phyloP scores from a whole-genome alignment of 441 rosid genomes.

The Mallotus repandus region DNA sequence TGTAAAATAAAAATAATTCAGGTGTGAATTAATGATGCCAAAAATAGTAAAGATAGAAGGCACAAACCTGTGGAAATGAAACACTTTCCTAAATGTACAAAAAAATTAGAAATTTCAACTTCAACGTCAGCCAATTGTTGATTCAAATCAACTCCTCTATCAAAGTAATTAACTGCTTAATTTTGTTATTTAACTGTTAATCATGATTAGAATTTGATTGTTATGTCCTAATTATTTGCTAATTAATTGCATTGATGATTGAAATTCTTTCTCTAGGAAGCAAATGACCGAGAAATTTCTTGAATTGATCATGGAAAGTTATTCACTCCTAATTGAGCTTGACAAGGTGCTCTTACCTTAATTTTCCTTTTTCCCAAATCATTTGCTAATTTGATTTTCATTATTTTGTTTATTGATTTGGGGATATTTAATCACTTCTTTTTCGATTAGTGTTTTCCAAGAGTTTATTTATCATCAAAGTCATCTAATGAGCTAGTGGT shows the following conservation, averaged over 20 bases:
- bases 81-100: constrained; percentile 57
- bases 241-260: not conserved
- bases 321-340: constrained; percentile 61
- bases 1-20: not conserved
- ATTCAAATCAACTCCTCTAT: constrained; percentile 71
- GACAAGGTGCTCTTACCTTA: constrained; percentile 45
- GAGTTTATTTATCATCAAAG: constrained; percentile 35
- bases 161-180: constrained; percentile 26
- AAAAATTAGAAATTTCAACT: constrained; percentile 55
- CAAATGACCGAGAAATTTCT: constrained; percentile 58
- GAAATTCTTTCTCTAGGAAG: constrained; percentile 32
- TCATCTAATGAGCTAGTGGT: too few relatives aligned
- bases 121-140: constrained; percentile 52
- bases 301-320: constrained; percentile 70
- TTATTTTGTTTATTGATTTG: not conserved
- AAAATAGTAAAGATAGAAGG: not conserved
- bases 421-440: too few relatives aligned
- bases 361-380: constrained; percentile 2
- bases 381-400: not conserved
- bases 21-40: not conserved
- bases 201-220: not conserved
- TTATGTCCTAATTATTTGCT: not conserved
- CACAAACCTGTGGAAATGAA: constrained; percentile 52
- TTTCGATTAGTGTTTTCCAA: constrained; percentile 77
- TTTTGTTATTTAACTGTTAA: not conserved